phyloP scores from a whole-genome alignment of 2,329 filamentous ascomycete genomes.

The Claviceps sp. region DNA sequence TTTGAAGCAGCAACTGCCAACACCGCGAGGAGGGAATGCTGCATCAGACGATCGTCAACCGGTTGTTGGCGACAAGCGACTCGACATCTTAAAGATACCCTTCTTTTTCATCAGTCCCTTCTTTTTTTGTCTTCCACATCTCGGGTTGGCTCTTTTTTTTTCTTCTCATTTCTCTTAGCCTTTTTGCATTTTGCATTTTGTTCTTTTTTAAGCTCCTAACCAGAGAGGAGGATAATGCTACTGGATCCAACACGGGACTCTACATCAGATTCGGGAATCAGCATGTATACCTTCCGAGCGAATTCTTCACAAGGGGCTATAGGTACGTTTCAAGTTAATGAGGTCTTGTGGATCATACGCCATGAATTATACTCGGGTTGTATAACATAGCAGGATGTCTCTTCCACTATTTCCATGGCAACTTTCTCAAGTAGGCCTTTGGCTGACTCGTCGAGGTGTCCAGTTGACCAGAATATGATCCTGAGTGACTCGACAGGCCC shows the following conservation, averaged over 20 bases:
- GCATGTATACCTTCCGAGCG: constrained; percentile 3
- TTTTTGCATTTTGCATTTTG: background rate
- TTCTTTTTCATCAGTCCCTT: background rate
- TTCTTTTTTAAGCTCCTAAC: background rate
- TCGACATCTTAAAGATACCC: background rate
- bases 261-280: background rate
- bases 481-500: constrained; percentile 9
- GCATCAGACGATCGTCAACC: background rate
- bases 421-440: background rate
- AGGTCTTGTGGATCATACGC: background rate
- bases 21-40: background rate
- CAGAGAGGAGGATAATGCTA: background rate
- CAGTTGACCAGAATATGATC: constrained; percentile 1
- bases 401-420: background rate
- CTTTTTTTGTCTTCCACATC: background rate
- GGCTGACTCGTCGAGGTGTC: background rate
- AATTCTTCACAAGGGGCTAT: background rate
- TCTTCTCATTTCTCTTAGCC: background rate
- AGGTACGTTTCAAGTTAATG: background rate
- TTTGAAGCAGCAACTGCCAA: background rate
- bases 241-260: background rate
- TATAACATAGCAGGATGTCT: background rate
- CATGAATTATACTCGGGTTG: background rate
- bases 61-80: background rate
- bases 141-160: background rate